Conservation (phyloP, 2,329 filamentous ascomycete species). For the Coniochaeta sp. region DNA sequence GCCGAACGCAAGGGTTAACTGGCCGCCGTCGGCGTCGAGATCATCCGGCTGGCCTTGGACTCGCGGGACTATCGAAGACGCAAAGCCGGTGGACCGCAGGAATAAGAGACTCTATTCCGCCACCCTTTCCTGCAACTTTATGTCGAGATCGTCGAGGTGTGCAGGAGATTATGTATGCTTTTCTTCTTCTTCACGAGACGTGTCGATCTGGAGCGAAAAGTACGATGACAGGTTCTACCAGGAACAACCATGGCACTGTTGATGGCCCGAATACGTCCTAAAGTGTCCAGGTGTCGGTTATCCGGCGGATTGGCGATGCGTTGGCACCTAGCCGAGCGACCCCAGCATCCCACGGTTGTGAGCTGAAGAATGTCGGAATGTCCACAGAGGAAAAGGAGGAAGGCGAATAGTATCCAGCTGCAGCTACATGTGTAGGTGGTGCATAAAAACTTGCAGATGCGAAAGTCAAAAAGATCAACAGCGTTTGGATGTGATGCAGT, state of each 20-base stretch:
- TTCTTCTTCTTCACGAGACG: neutral
- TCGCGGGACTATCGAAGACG: neutral
- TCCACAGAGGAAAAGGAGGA: too few relatives aligned
- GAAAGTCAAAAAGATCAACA: too few relatives aligned
- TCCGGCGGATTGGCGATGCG: neutral
- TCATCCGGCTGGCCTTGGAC: neutral
- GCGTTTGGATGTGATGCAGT: too few relatives aligned
- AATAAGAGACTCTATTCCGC: neutral
- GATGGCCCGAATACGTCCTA: neutral
- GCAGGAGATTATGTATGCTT: too few relatives aligned
- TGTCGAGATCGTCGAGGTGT: neutral
- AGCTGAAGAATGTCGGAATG: too few relatives aligned
- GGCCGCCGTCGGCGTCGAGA: neutral
- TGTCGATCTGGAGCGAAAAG: neutral
- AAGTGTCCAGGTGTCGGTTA: neutral
- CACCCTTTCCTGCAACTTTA: neutral
- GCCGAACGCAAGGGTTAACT: neutral
- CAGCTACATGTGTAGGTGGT: too few relatives aligned
- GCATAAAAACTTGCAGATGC: too few relatives aligned
- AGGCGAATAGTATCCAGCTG: too few relatives aligned
- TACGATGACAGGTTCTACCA: neutral
- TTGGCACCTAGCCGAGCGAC: too few relatives aligned
- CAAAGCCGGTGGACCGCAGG: neutral
- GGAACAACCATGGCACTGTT: neutral
- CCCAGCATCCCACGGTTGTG: too few relatives aligned